These are phyloP conservation scores for Oryza meridionalis DNA, from an alignment of 176 grass and related monocot species.

Conservation along the genomic window DNA sequence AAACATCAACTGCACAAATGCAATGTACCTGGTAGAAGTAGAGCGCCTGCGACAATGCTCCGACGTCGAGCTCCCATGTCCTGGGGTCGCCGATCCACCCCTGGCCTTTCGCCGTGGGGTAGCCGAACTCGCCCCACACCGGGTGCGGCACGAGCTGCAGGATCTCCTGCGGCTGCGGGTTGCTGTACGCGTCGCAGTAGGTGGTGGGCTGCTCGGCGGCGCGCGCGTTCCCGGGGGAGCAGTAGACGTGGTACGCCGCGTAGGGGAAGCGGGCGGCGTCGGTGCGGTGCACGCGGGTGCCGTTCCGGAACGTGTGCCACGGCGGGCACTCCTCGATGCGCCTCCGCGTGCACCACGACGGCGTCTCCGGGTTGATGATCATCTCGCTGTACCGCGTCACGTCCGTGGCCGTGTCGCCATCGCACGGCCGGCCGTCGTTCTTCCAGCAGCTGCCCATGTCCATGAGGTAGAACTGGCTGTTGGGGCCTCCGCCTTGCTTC, in stretches of 20 bases:
- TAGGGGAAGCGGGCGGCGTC: slow-evolving; percentile 68
- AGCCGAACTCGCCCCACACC: slow-evolving; percentile 80
- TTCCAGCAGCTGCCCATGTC: slow-evolving; percentile 99
- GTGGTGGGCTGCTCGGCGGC: slow-evolving; percentile 67
- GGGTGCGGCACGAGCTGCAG: slow-evolving; percentile 83
- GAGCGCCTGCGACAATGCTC: slow-evolving; percentile 67
- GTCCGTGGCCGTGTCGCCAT: slow-evolving; percentile 70
- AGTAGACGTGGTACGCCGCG: slow-evolving; percentile 82
- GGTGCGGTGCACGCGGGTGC: slow-evolving; percentile 65
- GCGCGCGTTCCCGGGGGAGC: slow-evolving; percentile 86
- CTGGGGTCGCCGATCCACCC: slow-evolving; percentile 83
- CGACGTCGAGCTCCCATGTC: slow-evolving; percentile 81
- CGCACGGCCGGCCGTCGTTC: slow-evolving; percentile 73
- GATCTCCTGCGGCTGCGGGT: slow-evolving; percentile 96
- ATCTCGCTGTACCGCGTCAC: slow-evolving; percentile 97
- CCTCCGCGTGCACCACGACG: slow-evolving; percentile 61
- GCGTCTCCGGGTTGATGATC: slow-evolving; percentile 84
- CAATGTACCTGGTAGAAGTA: slow-evolving; percentile 79
- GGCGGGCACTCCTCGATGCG: slow-evolving; percentile 66
- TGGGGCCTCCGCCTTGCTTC: slow-evolving; percentile 65
- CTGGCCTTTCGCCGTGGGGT: slow-evolving; percentile 68
- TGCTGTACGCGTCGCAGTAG: slow-evolving; percentile 93
- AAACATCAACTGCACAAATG: background rate
- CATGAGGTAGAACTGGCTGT: slow-evolving; percentile 92
- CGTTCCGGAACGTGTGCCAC: slow-evolving; percentile 89